phyloP scores from a whole-genome alignment of 441 rosid species.

The Gossypium davidsonii region DNA sequence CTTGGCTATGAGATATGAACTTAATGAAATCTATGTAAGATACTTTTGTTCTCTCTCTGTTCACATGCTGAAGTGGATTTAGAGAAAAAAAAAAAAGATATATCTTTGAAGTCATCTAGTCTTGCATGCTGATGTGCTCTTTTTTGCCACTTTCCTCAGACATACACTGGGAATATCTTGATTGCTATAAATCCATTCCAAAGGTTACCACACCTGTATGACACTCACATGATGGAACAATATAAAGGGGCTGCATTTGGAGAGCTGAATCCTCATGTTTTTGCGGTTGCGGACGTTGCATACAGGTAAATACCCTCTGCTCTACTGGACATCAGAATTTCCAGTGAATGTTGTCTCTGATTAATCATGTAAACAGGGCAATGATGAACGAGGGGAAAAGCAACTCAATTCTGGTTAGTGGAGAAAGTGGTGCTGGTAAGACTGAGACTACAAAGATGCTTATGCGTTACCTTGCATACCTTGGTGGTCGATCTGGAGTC shows the following conservation, averaged over 20 bases:
- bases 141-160: constrained; percentile 31
- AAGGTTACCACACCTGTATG: constrained; percentile 71
- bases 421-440: constrained; percentile 84
- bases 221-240: constrained; percentile 72
- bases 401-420: constrained; percentile 71
- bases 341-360: not conserved
- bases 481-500: constrained; percentile 68
- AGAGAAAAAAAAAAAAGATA: not conserved
- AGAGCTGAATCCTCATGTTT: constrained; percentile 75
- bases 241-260: constrained; percentile 60
- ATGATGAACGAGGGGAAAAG: constrained; percentile 69
- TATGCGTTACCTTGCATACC: constrained; percentile 63
- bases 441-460: constrained; percentile 80
- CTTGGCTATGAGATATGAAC: constrained; percentile 59
- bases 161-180: constrained; percentile 68
- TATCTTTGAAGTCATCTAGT: constrained; percentile 4
- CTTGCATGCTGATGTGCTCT: constrained; percentile 2
- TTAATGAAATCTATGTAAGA: constrained; percentile 68
- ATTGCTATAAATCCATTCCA: constrained; percentile 75
- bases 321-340: not conserved
- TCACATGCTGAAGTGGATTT: constrained; percentile 5
- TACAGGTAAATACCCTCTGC: constrained; percentile 37
- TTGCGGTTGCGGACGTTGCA: constrained; percentile 72
- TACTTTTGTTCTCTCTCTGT: constrained; percentile 5
- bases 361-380: constrained; percentile 35